Percentiles rank a stretch among this genome's conserved stretches.
These are phyloP conservation scores for Brasenia schreberi DNA, from an alignment of 164 flowering plant species.

Conservation along the genomic window DNA sequence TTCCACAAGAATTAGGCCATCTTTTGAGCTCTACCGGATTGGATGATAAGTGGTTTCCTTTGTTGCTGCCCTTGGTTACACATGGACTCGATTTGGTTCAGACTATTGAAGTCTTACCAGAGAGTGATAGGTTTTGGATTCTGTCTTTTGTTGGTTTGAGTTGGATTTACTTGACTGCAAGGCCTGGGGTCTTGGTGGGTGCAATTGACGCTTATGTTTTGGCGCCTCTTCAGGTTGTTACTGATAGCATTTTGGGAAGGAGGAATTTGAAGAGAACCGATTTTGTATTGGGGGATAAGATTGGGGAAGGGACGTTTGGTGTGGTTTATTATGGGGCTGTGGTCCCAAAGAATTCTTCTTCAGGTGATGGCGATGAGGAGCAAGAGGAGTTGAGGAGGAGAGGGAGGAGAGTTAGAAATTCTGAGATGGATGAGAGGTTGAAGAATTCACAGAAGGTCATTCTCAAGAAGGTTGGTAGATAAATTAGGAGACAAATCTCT, in stretches of 20 bases:
- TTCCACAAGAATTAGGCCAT: conserved; percentile 22
- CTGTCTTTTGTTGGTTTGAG: conserved; percentile 41
- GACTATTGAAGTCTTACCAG: conserved; percentile 39
- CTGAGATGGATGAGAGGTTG: conserved; percentile 34
- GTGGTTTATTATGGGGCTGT: conserved; percentile 75
- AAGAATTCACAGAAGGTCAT: conserved; percentile 62
- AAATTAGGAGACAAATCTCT: background rate
- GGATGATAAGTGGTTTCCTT: conserved; percentile 19
- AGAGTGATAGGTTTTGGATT: conserved; percentile 50
- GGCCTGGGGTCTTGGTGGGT: conserved; percentile 90
- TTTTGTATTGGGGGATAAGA: conserved; percentile 48
- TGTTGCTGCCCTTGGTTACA: conserved; percentile 25
- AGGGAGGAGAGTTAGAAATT: conserved; percentile 26
- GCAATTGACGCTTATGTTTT: conserved; percentile 85
- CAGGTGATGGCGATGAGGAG: conserved; percentile 16
- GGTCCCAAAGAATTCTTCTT: conserved; percentile 45
- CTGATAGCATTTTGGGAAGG: conserved; percentile 51
- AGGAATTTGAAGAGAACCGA: conserved; percentile 61
- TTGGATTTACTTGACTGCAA: conserved; percentile 88
- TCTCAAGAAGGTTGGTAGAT: conserved; percentile 55
- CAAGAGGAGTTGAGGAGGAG: conserved; percentile 1
- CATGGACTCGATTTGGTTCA: conserved; percentile 41
- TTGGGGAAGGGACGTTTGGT: conserved; percentile 96
- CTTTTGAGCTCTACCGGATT: conserved; percentile 14
- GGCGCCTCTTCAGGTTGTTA: conserved; percentile 68